phyloP scores from a whole-genome alignment of 2,329 filamentous ascomycete genomes.

The Cladosporium phlei region DNA sequence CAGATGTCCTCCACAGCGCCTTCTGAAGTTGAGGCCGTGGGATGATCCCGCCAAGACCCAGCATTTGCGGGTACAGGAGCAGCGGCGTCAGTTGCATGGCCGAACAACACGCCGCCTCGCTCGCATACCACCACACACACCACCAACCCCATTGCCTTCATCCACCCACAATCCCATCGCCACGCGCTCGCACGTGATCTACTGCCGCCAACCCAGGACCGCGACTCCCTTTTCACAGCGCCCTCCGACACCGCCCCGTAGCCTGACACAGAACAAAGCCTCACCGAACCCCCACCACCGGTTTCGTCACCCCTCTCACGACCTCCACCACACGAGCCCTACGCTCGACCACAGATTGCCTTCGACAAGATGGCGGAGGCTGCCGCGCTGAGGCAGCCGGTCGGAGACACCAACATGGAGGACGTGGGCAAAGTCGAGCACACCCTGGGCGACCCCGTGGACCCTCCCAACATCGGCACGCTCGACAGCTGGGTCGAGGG shows the following conservation, averaged over 20 bases:
- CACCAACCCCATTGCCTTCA: no score
- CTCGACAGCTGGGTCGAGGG: conserved; percentile 98
- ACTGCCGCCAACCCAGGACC: background rate
- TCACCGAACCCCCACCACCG: conserved; percentile 12
- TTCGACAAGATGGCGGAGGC: conserved; percentile 23
- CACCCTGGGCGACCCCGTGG: conserved; percentile 66
- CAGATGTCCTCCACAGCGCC: no score
- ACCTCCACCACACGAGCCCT: conserved; percentile 5
- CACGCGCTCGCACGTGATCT: conserved; percentile 7
- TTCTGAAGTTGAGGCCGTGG: no score
- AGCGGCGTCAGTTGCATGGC: no score
- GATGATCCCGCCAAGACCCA: no score
- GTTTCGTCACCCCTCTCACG: no score
- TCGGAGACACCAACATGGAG: conserved; percentile 89
- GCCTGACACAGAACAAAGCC: conserved; percentile 5
- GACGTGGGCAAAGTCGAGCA: conserved; percentile 82
- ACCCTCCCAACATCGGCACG: conserved; percentile 85
- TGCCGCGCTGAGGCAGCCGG: conserved; percentile 30
- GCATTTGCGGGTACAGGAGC: no score
- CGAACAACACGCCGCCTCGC: no score
- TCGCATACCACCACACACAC: conserved; percentile 8
- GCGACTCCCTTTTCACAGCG: background rate
- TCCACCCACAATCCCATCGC: conserved; percentile 2
- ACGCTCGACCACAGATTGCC: background rate
- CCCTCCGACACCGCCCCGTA: conserved; percentile 6